Evolutionary conservation across 2,329 filamentous ascomycete species (phyloP).

Genomic region (Aspergillus viridinutans): DNA sequence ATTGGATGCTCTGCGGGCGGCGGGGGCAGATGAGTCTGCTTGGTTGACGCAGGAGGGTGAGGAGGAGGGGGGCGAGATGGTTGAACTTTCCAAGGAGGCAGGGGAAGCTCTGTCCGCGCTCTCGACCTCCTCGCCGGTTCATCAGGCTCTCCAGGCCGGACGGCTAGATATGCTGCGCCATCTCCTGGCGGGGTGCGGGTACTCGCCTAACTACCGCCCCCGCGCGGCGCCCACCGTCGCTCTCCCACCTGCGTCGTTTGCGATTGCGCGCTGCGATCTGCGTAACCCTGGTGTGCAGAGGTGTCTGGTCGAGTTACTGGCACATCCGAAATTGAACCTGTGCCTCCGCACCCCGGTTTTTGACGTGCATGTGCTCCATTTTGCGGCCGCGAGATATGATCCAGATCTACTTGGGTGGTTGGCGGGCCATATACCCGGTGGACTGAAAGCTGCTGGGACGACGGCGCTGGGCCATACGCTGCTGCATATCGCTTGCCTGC

Average conservation of each 20-base stretch:
- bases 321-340: not conserved
- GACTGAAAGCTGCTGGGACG: not conserved
- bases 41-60: not conserved
- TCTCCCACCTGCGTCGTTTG: not conserved
- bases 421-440: not conserved
- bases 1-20: not conserved
- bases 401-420: not conserved
- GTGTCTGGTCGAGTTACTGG: not conserved
- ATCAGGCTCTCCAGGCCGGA: not conserved
- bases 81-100: too few species aligned
- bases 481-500: not conserved
- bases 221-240: not conserved
- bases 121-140: not conserved
- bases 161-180: not conserved
- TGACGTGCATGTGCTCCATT: not conserved
- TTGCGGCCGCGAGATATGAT: not conserved
- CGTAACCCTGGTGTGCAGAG: not conserved
- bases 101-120: not conserved
- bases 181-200: not conserved
- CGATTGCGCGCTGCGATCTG: slow-evolving; percentile 1
- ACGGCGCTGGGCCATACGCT: not conserved
- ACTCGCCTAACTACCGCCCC: slow-evolving; percentile 1
- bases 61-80: not conserved
- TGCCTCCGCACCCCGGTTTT: not conserved
- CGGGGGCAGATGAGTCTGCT: slow-evolving; percentile 1